phyloP scores from a whole-genome alignment of 2,329 filamentous ascomycete genomes.

The Cercospora nicotianae region DNA sequence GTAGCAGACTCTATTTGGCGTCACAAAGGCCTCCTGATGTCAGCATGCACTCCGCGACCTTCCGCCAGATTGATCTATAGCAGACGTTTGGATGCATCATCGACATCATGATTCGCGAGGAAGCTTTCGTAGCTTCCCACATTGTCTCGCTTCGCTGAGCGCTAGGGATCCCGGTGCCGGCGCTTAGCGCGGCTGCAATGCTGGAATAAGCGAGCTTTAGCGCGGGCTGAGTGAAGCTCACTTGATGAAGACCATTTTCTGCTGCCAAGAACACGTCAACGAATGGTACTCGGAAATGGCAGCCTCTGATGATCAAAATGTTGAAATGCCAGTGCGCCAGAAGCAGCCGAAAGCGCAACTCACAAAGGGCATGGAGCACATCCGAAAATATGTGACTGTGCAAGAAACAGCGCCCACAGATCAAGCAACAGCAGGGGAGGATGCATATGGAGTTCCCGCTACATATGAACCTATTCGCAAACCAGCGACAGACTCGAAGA shows the following conservation, averaged over 20 bases:
- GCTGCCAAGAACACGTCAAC: conserved; percentile 24
- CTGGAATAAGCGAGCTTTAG: not conserved
- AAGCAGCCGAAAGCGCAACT: conserved; percentile 47
- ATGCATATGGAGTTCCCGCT: conserved; percentile 54
- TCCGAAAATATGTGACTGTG: conserved; percentile 52
- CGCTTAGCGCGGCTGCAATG: not conserved
- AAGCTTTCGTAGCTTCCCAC: not conserved
- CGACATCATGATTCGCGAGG: not conserved
- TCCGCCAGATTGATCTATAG: not conserved
- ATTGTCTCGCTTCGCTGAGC: not conserved
- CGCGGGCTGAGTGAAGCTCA: not conserved
- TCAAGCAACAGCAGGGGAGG: conserved; percentile 35
- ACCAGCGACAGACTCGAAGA: conserved; percentile 61
- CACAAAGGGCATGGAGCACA: conserved; percentile 55
- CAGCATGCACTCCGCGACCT: not conserved
- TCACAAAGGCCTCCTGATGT: not conserved
- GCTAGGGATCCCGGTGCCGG: not conserved
- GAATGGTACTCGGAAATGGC: conserved; percentile 23
- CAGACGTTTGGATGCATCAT: conserved; percentile 1
- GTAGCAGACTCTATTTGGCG: not conserved
- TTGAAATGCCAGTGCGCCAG: conserved; percentile 24
- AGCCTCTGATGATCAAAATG: conserved; percentile 11
- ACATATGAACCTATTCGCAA: conserved; percentile 48
- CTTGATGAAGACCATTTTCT: conserved; percentile 15
- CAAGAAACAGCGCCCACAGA: conserved; percentile 36